These are phyloP conservation scores for Blumeria hordei DNA, from an alignment of 2,329 filamentous ascomycete species.

Conservation along the genomic window DNA sequence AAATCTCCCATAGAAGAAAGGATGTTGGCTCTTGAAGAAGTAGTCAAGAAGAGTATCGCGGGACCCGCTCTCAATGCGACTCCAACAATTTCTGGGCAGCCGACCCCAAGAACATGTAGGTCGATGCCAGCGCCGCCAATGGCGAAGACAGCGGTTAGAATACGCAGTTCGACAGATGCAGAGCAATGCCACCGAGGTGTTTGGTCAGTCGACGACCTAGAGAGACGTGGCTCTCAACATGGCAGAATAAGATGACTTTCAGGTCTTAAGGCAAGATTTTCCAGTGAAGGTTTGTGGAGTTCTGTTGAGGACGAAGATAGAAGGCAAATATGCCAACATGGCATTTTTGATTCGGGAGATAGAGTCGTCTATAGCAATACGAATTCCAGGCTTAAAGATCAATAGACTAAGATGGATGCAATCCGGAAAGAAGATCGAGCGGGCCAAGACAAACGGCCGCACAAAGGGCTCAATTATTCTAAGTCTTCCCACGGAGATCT, in stretches of 20 bases:
- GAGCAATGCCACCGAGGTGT: not conserved
- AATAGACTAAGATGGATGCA: not conserved
- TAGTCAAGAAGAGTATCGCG: too few relatives aligned
- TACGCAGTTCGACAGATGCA: not conserved
- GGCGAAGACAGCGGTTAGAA: too few relatives aligned
- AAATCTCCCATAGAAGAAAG: too few relatives aligned
- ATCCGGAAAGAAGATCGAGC: not conserved
- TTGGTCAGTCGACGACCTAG: not conserved
- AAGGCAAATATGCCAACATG: not conserved
- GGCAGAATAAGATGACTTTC: not conserved
- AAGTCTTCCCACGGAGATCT: not conserved
- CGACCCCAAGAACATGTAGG: too few relatives aligned
- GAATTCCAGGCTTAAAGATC: not conserved
- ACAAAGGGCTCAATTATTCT: not conserved
- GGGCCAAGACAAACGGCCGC: not conserved
- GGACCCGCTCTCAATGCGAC: too few relatives aligned
- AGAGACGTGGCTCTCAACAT: not conserved
- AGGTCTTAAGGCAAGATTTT: not conserved
- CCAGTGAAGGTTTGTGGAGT: not conserved
- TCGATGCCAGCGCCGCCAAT: too few relatives aligned
- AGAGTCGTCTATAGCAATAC: not conserved
- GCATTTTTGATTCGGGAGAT: not conserved
- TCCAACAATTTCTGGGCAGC: too few relatives aligned
- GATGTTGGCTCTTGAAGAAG: too few relatives aligned
- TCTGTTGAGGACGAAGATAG: not conserved